phyloP scores from a whole-genome alignment of 352 stramenopile genomes.

The Pythium plurisporium region DNA sequence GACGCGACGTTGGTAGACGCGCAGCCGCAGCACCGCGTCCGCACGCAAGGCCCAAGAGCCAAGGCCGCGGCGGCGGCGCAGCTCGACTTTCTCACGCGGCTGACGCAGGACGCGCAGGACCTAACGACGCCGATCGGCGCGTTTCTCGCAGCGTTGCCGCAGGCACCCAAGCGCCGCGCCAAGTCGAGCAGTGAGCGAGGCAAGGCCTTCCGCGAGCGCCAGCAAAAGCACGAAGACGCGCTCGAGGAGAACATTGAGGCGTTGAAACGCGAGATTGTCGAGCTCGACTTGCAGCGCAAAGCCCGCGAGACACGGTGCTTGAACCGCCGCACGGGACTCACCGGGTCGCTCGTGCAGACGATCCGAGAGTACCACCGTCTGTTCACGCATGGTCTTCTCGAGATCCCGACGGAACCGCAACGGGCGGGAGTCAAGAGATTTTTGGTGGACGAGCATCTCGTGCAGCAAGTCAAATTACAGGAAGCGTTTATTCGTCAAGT shows the following conservation, averaged over 20 bases:
- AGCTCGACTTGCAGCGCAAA: constrained; percentile 1
- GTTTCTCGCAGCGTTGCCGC: constrained; percentile 17
- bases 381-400: constrained; percentile 10
- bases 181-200: constrained; percentile 19
- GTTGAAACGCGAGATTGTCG: constrained; percentile 10
- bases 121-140: constrained; percentile 10
- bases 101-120: constrained; percentile 7
- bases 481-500: constrained; percentile 19
- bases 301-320: constrained; percentile 2
- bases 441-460: background rate
- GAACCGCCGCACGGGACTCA: background rate
- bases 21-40: background rate
- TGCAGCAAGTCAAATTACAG: constrained; percentile 1
- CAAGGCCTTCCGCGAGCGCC: constrained; percentile 12
- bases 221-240: constrained; percentile 7
- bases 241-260: background rate
- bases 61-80: background rate
- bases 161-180: constrained; percentile 1
- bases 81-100: constrained; percentile 8
- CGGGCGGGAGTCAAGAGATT: background rate
- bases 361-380: constrained; percentile 19
- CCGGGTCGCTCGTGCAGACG: constrained; percentile 12
- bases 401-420: background rate
- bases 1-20: background rate
- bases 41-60: background rate